These are phyloP conservation scores for Pontederia crassipes DNA, from an alignment of 176 grass and related monocot species.

Conservation along the genomic window DNA sequence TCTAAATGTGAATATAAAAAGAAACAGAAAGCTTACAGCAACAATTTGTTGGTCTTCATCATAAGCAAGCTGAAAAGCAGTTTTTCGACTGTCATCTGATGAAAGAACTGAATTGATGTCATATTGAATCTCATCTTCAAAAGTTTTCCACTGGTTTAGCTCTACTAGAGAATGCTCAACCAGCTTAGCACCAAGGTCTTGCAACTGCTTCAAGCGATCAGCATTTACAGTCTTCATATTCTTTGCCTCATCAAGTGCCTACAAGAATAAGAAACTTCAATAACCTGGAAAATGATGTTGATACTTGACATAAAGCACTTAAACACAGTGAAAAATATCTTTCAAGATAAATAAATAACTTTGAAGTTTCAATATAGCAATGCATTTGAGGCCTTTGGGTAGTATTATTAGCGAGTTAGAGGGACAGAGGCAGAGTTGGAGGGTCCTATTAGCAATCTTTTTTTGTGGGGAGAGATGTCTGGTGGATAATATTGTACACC, in stretches of 20 bases:
- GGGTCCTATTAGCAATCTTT: too few relatives aligned
- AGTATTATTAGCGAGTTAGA: too few relatives aligned
- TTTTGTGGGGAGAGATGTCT: too few relatives aligned
- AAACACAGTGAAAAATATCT: too few relatives aligned
- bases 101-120: slow-evolving; percentile 59
- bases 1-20: slow-evolving; percentile 9
- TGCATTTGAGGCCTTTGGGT: too few relatives aligned
- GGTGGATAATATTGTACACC: too few relatives aligned
- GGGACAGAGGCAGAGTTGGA: too few relatives aligned
- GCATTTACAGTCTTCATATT: slow-evolving; percentile 53
- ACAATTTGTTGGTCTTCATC: slow-evolving; percentile 96
- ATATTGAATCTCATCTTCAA: slow-evolving; percentile 87
- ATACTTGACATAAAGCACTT: too few relatives aligned
- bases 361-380: too few relatives aligned
- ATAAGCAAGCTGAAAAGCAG: slow-evolving; percentile 65
- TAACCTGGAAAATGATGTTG: slow-evolving; percentile 1
- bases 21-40: slow-evolving; percentile 48
- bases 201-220: slow-evolving; percentile 77
- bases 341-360: too few relatives aligned
- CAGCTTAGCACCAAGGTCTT: slow-evolving; percentile 69
- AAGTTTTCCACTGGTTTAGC: slow-evolving; percentile 47
- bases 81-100: slow-evolving; percentile 67
- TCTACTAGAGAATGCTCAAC: slow-evolving; percentile 54
- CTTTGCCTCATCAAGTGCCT: slow-evolving; percentile 83
- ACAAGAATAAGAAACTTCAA: slow-evolving; percentile 25